A percentile compares a stretch with the other conserved stretches of the same genome.
These are phyloP conservation scores for Sicyos baderoa DNA, from an alignment of 306 rosid species.

Conservation along the genomic window DNA sequence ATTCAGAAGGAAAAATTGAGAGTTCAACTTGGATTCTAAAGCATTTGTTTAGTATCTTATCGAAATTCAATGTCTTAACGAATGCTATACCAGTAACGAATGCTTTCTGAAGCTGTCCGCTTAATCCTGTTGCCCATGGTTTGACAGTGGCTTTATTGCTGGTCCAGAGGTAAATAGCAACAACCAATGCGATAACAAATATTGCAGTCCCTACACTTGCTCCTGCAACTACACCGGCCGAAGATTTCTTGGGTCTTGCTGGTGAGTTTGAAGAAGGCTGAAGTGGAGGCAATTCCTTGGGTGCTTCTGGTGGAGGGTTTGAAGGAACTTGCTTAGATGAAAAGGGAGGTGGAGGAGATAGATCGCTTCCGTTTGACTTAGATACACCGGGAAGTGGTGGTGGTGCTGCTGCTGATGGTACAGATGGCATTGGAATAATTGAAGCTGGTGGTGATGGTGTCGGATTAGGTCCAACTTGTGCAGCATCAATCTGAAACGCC, in stretches of 20 bases:
- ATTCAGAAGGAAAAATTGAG: background rate
- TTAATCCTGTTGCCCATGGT: slow-evolving; percentile 94
- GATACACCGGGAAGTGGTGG: background rate
- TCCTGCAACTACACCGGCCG: slow-evolving; percentile 25
- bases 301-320: background rate
- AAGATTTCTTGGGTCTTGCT: background rate
- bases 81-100: slow-evolving; percentile 52
- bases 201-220: slow-evolving; percentile 41
- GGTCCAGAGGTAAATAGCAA: slow-evolving; percentile 42
- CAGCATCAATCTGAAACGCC: background rate
- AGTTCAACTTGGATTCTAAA: background rate
- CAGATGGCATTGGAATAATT: background rate
- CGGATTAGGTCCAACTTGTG: background rate
- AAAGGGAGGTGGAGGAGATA: background rate
- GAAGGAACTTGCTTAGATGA: background rate
- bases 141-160: slow-evolving; percentile 65
- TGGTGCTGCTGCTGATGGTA: background rate
- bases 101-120: slow-evolving; percentile 98
- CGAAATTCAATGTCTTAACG: background rate
- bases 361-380: background rate
- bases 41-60: background rate
- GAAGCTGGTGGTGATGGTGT: background rate
- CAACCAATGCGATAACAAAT: slow-evolving; percentile 29
- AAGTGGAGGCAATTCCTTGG: background rate
- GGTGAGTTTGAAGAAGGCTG: background rate